phyloP scores from a whole-genome alignment of 192 early-diverging fungal genomes.

The Anaeromyces robustus region DNA sequence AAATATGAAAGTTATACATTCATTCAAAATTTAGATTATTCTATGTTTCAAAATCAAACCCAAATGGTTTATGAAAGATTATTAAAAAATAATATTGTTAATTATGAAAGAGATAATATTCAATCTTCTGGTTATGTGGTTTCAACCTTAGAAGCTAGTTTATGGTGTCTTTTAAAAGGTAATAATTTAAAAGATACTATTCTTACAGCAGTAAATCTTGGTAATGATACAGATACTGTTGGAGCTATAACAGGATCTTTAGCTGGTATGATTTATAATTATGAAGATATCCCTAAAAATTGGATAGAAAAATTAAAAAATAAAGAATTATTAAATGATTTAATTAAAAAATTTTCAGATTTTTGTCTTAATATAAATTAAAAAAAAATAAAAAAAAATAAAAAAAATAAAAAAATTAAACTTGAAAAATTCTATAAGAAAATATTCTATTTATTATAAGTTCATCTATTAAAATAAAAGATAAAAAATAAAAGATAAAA shows the following conservation, averaged over 20 bases:
- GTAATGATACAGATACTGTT: background rate
- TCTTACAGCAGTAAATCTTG: background rate
- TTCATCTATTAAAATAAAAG: no score
- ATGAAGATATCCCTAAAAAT: background rate
- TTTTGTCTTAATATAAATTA: no score
- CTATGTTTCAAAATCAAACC: background rate
- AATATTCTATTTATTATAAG: no score
- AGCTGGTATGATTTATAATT: background rate
- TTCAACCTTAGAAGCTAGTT: background rate
- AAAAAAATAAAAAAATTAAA: no score
- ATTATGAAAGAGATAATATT: background rate
- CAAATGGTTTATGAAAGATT: background rate
- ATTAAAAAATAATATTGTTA: background rate
- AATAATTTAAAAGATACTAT: background rate
- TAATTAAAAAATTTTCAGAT: background rate
- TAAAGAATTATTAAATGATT: background rate
- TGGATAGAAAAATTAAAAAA: background rate
- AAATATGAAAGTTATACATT: background rate
- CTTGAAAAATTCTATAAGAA: no score
- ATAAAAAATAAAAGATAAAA: no score
- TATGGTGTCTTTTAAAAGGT: background rate
- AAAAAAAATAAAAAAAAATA: no score
- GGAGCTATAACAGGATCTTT: background rate
- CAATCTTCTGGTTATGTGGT: background rate
- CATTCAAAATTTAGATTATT: background rate